Evolutionary conservation across 2,329 filamentous ascomycete genomes (phyloP), one percentile per base, ranked within the genome.

Genomic region (Lachnellula willkommii): DNA sequence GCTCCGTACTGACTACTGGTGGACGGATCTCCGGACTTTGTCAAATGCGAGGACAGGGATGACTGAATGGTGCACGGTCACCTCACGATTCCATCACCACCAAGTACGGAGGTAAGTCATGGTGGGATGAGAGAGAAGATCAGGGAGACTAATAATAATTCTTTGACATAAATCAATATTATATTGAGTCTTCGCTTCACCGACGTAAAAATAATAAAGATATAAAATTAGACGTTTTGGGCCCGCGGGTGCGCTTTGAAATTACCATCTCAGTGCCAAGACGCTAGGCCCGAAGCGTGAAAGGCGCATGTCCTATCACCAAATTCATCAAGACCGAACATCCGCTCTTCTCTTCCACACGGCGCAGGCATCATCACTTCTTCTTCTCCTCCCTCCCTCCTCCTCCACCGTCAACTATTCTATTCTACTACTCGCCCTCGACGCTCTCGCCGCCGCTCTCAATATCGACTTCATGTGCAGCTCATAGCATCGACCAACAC

Each of bases 381-480:
- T n/a, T 36, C 48, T 54, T 49, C 36, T 20, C 46, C 42, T 24
- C 48, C 52, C 45, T 8, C 45, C 35, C 54, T 20, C 47, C 47
- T 36, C 57, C 47, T 42, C 53, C 40, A 35, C 42, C 50, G 11
- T 28, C 53, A 45, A 12, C 42, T 12, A 17, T 40, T 40, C 37
- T 40, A 40, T 17, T 40, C 24, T 22, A 17, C 11, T 9, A 7
- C 24, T 14, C 14, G 12, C 5, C n/a, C 24, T 43, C 37, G 35
- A 37, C 46, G 47, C 48, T 35, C 52, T 52, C 57, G 54, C 36
- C 42, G 35, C 26, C 46, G 50, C 48, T 35, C 50, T 51, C 57
- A 55, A 47, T 60, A 62, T 65, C 60, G 58, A 62, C 59, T 61
- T 61, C 64, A 68, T 66, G 64, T 64, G 59, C 66, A 66, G 61